Percentiles rank a stretch among this genome's conserved stretches.
These are phyloP conservation scores for Capsicum pubescens DNA, from an alignment of 257 asterid species.

Conservation along the genomic window DNA sequence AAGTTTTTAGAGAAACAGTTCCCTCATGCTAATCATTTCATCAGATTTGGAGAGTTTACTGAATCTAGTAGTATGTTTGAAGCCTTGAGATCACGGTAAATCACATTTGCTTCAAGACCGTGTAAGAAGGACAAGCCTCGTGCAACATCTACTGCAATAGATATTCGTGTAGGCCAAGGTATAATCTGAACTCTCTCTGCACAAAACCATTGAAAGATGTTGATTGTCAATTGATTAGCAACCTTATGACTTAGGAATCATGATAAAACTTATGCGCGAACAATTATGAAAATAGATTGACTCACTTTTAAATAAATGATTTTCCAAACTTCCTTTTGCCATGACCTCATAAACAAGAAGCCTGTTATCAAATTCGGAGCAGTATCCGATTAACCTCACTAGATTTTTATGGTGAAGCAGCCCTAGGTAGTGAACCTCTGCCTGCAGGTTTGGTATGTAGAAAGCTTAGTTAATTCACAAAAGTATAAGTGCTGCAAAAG, in stretches of 20 bases:
- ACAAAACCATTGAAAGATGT: slow-evolving; percentile 14
- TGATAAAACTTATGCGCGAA: not conserved
- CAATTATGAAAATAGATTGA: not conserved
- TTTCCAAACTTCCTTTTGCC: slow-evolving; percentile 35
- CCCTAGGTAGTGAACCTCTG: slow-evolving; percentile 33
- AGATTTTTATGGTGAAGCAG: slow-evolving; percentile 27
- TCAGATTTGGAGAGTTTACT: slow-evolving; percentile 34
- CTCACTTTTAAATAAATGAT: slow-evolving; percentile 32
- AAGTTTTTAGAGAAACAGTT: not conserved
- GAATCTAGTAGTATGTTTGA: slow-evolving; percentile 71
- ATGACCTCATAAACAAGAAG: slow-evolving; percentile 33
- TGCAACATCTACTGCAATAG: slow-evolving; percentile 63
- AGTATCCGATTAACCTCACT: slow-evolving; percentile 29
- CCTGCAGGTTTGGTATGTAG: not conserved
- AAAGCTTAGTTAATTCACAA: not conserved
- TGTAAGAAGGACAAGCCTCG: slow-evolving; percentile 68
- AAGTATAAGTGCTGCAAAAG: not conserved
- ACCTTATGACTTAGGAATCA: not conserved
- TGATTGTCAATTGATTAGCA: not conserved
- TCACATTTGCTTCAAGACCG: slow-evolving; percentile 58
- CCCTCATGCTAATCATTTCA: not conserved
- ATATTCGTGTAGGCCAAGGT: slow-evolving; percentile 65
- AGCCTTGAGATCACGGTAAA: slow-evolving; percentile 73
- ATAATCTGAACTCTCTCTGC: slow-evolving; percentile 67
- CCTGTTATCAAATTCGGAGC: slow-evolving; percentile 1